Evolutionary conservation across 2,329 filamentous ascomycete species (phyloP), one percentile per base, ranked within the genome.

Genomic region (Fusarium sublunatum): DNA sequence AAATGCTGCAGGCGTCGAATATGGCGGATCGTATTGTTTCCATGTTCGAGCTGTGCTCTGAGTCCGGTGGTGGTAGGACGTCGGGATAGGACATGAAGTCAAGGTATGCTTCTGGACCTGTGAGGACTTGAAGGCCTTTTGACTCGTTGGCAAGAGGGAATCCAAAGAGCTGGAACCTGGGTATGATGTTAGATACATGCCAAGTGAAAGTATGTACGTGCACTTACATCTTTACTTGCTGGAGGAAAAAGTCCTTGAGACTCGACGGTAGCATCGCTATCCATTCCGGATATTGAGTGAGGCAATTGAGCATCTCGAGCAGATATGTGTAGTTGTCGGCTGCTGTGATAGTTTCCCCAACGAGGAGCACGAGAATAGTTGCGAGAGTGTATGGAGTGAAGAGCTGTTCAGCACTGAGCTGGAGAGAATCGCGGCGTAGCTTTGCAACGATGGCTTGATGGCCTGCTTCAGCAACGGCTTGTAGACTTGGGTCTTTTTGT

Each of bases 321-420:
- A 79, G 67, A 45, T 76, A 76, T 1, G 59, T 61, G 43, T 74
- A 79, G 29, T 79, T 77, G 19, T 70, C 70, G 4, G 76, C 75
- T 1, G 76, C 77, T 0, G 77, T 79, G 7, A 79, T 77, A 0
- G 77, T 78, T 12, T 79, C 77, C 0, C 77, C 77, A 0, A 79
- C 76, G 0, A 79, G 61, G 1, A 79, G 68, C 0, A 79, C 72
- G 2, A 79, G 59, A 10, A 79, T 65, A 0, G 76, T 78, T 1
- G 75, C 75, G 60, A 76, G 72, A 3, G 73, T 77, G 10, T 71
- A 77, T 1, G 73, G 69, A 29, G 71, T 76, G 58, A 78, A 78
- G 0, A 78, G 68, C n/a, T 69, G 63, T 8, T 71, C 60, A 0
- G 70, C 67, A 3, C 68, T 64, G 2, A 69, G 64, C 12, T 65